Evolutionary conservation across 768 basidiomycete species (phyloP).

Genomic region (Panaeolus papilionaceus): DNA sequence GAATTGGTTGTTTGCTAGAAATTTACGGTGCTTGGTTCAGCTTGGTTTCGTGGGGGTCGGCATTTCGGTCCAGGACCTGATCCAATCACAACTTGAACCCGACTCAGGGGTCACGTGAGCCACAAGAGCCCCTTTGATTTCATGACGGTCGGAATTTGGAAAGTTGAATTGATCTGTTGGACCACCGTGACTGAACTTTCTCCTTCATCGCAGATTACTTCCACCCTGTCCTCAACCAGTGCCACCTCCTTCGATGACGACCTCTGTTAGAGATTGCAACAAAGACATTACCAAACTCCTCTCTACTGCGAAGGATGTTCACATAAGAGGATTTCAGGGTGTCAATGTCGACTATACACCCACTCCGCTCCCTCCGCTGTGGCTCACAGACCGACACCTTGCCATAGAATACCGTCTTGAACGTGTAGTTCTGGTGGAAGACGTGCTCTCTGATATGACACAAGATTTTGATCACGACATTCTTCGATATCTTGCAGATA

Average conservation of each 20-base stretch:
- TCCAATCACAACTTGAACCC: too few relatives aligned
- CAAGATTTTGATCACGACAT: background rate
- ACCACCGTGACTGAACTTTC: too few relatives aligned
- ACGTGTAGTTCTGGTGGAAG: background rate
- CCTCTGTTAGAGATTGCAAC: background rate
- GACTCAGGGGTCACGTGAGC: too few relatives aligned
- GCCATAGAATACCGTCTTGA: background rate
- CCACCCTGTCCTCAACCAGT: too few relatives aligned
- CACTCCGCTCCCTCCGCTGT: background rate
- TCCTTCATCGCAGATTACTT: too few relatives aligned
- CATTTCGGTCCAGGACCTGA: background rate
- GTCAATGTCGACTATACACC: background rate
- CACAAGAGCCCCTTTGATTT: too few relatives aligned
- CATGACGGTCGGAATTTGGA: too few relatives aligned
- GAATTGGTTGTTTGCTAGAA: background rate
- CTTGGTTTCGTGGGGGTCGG: background rate
- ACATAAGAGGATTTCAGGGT: background rate
- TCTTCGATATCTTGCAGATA: background rate
- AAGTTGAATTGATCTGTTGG: too few relatives aligned
- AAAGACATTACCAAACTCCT: background rate
- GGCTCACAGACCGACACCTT: background rate
- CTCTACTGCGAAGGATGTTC: background rate
- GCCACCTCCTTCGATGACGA: too few relatives aligned
- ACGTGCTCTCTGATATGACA: background rate
- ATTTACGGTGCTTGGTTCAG: conserved; percentile 4